Evolutionary conservation across 2,329 filamentous ascomycete species (phyloP).

Genomic region (Fusarium redolens): DNA sequence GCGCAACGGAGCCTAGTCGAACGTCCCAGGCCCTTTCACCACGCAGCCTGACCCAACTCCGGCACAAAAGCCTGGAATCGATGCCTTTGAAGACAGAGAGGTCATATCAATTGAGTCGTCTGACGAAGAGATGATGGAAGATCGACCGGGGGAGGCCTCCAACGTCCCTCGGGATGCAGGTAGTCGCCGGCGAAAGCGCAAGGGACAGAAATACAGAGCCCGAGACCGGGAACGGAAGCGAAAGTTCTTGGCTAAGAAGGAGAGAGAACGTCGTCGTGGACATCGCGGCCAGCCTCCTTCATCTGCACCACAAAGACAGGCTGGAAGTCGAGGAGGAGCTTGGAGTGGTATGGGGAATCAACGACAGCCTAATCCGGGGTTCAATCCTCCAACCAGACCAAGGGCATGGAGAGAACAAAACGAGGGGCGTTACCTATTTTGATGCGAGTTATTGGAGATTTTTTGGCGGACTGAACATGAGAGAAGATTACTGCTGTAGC

Average conservation of each 20-base stretch:
- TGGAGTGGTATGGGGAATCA: neutral
- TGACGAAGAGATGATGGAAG: neutral
- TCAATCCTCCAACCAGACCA: neutral
- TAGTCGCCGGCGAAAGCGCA: neutral
- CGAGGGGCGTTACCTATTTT: neutral
- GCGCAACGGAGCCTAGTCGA: neutral
- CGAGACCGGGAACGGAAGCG: neutral
- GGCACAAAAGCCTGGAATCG: neutral
- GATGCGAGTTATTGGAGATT: neutral
- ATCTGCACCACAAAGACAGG: neutral
- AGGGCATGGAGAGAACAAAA: neutral
- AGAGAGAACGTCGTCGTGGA: neutral
- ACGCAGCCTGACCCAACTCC: neutral
- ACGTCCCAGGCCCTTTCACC: accelerated
- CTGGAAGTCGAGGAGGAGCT: too few relatives aligned
- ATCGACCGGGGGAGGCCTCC: accelerated
- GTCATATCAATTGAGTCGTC: accelerated
- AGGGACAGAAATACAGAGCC: too few relatives aligned
- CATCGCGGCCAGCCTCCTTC: too few relatives aligned
- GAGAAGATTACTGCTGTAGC: neutral
- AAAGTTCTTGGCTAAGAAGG: neutral
- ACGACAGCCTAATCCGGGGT: too few relatives aligned
- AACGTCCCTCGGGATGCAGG: accelerated
- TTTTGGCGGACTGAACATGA: neutral
- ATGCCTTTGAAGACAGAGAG: neutral